Percentiles rank a stretch among this genome's conserved stretches.
These are phyloP conservation scores for Tylopilus rubrobrunneus DNA, from an alignment of 768 basidiomycete species.

Conservation along the genomic window DNA sequence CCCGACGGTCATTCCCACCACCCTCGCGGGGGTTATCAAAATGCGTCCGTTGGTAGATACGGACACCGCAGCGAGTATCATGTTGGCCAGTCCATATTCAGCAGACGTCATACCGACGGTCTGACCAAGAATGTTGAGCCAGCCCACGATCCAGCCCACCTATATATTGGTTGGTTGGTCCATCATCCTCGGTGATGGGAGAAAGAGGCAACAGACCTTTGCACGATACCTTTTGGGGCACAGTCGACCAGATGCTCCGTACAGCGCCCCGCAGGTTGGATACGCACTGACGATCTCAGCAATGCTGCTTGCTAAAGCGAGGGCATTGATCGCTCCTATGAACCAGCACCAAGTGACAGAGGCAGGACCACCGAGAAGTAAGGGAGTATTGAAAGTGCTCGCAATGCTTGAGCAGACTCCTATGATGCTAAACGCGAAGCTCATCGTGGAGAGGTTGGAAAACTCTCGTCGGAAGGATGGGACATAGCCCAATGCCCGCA, in stretches of 20 bases:
- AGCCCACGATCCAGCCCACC: slow-evolving; percentile 30
- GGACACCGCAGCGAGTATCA: slow-evolving; percentile 30
- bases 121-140: slow-evolving; percentile 32
- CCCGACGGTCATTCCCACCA: slow-evolving; percentile 39
- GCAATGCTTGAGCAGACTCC: slow-evolving; percentile 37
- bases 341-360: slow-evolving; percentile 38
- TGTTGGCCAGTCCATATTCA: slow-evolving; percentile 35
- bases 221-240: slow-evolving; percentile 63
- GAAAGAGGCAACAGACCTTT: slow-evolving; percentile 37
- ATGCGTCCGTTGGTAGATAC: slow-evolving; percentile 30
- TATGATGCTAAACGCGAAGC: slow-evolving; percentile 34
- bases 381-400: slow-evolving; percentile 36
- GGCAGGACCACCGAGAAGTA: slow-evolving; percentile 34
- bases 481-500: too few relatives aligned
- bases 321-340: slow-evolving; percentile 24
- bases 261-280: slow-evolving; percentile 35
- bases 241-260: slow-evolving; percentile 75
- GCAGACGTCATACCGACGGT: slow-evolving; percentile 30
- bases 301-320: slow-evolving; percentile 29
- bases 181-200: background rate
- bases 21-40: slow-evolving; percentile 35
- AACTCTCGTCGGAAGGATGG: too few relatives aligned
- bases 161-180: slow-evolving; percentile 1
- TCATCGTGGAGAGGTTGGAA: slow-evolving; percentile 22
- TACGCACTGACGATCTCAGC: slow-evolving; percentile 31